These are phyloP conservation scores for Malassezia slooffiae DNA, from an alignment of 1,284 basidiomycete species.

Conservation along the genomic window DNA sequence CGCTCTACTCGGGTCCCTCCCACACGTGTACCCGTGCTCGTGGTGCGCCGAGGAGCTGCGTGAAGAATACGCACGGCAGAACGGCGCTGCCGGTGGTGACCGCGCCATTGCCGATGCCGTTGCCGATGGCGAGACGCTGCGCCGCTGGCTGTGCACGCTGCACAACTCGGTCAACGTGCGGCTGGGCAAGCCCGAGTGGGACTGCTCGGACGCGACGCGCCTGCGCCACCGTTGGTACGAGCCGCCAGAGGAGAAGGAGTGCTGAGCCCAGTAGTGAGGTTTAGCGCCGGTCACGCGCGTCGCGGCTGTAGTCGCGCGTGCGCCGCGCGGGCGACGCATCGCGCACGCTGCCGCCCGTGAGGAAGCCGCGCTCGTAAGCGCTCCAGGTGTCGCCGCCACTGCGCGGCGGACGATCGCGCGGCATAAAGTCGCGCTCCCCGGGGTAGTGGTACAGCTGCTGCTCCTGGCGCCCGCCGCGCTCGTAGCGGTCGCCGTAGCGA, in stretches of 20 bases:
- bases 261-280: constrained; percentile 13
- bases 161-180: constrained; percentile 44
- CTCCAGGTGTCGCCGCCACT: no score
- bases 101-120: constrained; percentile 16
- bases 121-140: constrained; percentile 15
- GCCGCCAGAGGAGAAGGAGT: constrained; percentile 31
- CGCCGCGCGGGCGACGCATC: no score
- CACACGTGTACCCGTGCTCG: constrained; percentile 38
- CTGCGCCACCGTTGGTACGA: constrained; percentile 36
- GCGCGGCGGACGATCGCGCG: no score
- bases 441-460: no score
- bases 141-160: constrained; percentile 38
- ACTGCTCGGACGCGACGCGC: constrained; percentile 23
- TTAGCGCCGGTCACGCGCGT: background rate
- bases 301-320: background rate
- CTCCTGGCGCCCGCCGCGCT: constrained; percentile 28
- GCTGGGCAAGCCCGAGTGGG: constrained; percentile 33
- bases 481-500: constrained; percentile 10
- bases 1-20: constrained; percentile 27
- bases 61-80: constrained; percentile 24
- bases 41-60: constrained; percentile 32
- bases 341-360: no score
- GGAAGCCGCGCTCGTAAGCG: no score
- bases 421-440: no score
- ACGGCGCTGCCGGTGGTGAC: constrained; percentile 15